phyloP scores from a whole-genome alignment of 1,139 yeast species.

The Yamadazyma dendronema region DNA sequence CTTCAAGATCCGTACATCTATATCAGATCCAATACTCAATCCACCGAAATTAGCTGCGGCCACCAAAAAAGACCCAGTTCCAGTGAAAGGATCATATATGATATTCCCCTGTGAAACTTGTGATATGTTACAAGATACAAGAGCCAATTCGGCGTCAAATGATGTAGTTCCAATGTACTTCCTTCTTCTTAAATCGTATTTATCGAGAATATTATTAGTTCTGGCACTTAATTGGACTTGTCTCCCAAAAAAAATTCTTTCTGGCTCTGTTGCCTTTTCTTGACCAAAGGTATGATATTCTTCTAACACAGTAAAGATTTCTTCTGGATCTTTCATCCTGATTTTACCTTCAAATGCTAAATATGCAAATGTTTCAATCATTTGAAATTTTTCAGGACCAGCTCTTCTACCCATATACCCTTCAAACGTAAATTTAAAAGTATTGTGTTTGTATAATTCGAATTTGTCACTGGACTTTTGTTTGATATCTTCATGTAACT shows the following conservation, averaged over 20 bases:
- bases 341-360: slow-evolving; percentile 77
- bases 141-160: slow-evolving; percentile 84
- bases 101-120: slow-evolving; percentile 65
- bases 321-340: slow-evolving; percentile 74
- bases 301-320: slow-evolving; percentile 70
- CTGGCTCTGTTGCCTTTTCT: slow-evolving; percentile 54
- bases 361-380: slow-evolving; percentile 73
- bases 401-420: slow-evolving; percentile 70
- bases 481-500: slow-evolving; percentile 56
- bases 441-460: slow-evolving; percentile 33
- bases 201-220: slow-evolving; percentile 60
- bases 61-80: slow-evolving; percentile 92
- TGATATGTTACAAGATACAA: slow-evolving; percentile 84
- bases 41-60: slow-evolving; percentile 90
- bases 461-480: slow-evolving; percentile 25
- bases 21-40: slow-evolving; percentile 81
- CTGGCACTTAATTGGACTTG: slow-evolving; percentile 67
- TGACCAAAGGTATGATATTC: slow-evolving; percentile 56
- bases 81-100: slow-evolving; percentile 93
- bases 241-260: slow-evolving; percentile 72
- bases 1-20: slow-evolving; percentile 78
- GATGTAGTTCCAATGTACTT: slow-evolving; percentile 94
- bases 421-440: slow-evolving; percentile 82
- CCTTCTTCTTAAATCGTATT: slow-evolving; percentile 77
- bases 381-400: slow-evolving; percentile 51